Evolutionary conservation across 1,139 yeast species (phyloP), one percentile per base, ranked within the genome.

Genomic region (Yamadazyma aaseri): DNA sequence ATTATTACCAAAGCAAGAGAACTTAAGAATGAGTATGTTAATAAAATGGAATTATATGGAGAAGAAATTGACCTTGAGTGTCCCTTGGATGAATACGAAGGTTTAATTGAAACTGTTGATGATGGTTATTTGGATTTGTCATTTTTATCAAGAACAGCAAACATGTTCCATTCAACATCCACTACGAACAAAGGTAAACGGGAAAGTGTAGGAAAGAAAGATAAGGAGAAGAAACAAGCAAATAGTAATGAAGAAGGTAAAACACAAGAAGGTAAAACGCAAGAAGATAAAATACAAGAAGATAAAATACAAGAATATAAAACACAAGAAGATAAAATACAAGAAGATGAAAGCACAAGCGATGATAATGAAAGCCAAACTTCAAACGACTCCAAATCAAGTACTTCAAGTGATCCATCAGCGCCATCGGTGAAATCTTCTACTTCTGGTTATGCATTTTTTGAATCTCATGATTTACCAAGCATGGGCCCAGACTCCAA

Each of bases 41-140:
- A 51, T 11, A 7, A 22, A 22, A 22, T 22, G 25, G 7, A 14
- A 7, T 33, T 61, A 17, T 42, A 65, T 29, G 46, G 49, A 12
- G 51, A 50, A 9, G 59, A 56, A 27, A 46, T 55, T 0, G 49
- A 48, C 22, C 53, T 62, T 31, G 53, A 49, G 26, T 66, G 64
- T 35, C 70, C 75, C 1, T 54, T 73, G 37, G 78, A 71, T 29
- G 89, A 82, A 0, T 95, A 86, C 53, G 81, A 78, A 28, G 90
- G 86, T 26, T 86, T 87, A 52, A 73, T 87, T 8, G 82, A 79
- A 47, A 70, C 76, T 32, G 63, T 86, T 6, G 68, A 69, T 24
- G 85, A 81, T 51, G 86, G 86, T 0, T 73, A 72, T 44, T 55
- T 81, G 51, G 86, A 81, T 53, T 54, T 76, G 27, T 68, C 73